These are phyloP conservation scores for Saitozyma sp. DNA, from an alignment of 768 basidiomycete genomes.

Conservation along the genomic window DNA sequence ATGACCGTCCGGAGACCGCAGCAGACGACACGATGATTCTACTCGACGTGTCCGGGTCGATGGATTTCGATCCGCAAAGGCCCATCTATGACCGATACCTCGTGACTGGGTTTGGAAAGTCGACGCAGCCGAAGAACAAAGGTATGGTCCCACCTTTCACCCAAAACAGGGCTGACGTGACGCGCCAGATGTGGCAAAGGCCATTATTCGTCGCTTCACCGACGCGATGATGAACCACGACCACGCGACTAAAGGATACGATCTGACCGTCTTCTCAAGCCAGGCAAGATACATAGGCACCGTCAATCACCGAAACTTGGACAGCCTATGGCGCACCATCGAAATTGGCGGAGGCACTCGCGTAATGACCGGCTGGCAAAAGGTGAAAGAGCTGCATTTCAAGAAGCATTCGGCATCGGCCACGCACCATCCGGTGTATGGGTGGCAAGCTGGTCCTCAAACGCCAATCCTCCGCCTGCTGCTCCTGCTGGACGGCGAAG, in stretches of 20 bases:
- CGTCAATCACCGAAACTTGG: conserved; percentile 18
- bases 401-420: conserved; percentile 26
- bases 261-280: conserved; percentile 15
- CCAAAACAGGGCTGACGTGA: neutral
- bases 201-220: conserved; percentile 24
- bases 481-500: conserved; percentile 31
- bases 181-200: conserved; percentile 18
- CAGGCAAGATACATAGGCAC: conserved; percentile 13
- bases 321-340: conserved; percentile 18
- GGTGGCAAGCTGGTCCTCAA: conserved; percentile 31
- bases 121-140: conserved; percentile 29
- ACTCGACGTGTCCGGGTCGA: conserved; percentile 25
- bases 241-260: conserved; percentile 9
- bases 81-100: conserved; percentile 21
- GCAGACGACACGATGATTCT: conserved; percentile 28
- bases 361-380: conserved; percentile 35
- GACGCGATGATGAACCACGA: conserved; percentile 25
- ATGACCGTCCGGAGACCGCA: conserved; percentile 9
- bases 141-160: conserved; percentile 5
- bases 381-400: conserved; percentile 29
- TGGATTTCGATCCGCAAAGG: conserved; percentile 20
- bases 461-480: conserved; percentile 26
- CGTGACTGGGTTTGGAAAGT: conserved; percentile 14
- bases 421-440: conserved; percentile 23
- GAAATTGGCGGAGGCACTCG: conserved; percentile 22